phyloP scores from a whole-genome alignment of 768 basidiomycete species.

The Panaeolus papilionaceus region DNA sequence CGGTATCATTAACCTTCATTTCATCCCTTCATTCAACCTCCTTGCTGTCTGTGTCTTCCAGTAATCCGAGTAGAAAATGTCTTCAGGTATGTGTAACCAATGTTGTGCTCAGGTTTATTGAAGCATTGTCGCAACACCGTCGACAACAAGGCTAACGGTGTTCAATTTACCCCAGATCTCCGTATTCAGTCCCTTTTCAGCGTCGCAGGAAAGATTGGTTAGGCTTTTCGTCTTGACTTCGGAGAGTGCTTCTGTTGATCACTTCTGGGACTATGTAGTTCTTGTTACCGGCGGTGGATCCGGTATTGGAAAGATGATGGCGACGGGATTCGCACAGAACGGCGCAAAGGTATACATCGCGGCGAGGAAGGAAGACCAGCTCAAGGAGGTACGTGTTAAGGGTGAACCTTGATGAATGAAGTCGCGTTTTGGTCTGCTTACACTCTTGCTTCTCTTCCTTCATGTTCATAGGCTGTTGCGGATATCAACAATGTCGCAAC shows the following conservation, averaged over 20 bases:
- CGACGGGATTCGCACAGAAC: constrained; percentile 81
- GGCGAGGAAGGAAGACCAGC: constrained; percentile 78
- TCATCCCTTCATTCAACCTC: constrained; percentile 16
- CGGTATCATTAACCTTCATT: constrained; percentile 11
- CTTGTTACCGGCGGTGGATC: constrained; percentile 86
- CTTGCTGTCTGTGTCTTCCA: constrained; percentile 13
- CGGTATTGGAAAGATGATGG: constrained; percentile 87
- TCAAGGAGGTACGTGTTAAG: constrained; percentile 65
- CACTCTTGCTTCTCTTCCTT: neutral
- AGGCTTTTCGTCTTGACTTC: constrained; percentile 17
- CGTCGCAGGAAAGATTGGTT: constrained; percentile 72
- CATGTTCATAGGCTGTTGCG: constrained; percentile 48
- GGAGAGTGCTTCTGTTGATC: constrained; percentile 7
- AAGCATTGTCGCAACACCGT: neutral
- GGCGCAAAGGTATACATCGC: constrained; percentile 93
- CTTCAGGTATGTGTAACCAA: constrained; percentile 14
- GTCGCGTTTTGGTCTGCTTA: neutral
- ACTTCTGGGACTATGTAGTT: constrained; percentile 43
- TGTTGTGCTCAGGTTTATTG: neutral
- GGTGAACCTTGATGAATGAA: neutral
- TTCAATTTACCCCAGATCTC: constrained; percentile 46
- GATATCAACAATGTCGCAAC: constrained; percentile 66
- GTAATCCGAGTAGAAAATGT: constrained; percentile 5
- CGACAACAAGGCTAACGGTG: neutral
- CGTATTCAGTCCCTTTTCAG: constrained; percentile 61